phyloP scores from a whole-genome alignment of 352 stramenopile species.

The Phytophthora uliginosa region DNA sequence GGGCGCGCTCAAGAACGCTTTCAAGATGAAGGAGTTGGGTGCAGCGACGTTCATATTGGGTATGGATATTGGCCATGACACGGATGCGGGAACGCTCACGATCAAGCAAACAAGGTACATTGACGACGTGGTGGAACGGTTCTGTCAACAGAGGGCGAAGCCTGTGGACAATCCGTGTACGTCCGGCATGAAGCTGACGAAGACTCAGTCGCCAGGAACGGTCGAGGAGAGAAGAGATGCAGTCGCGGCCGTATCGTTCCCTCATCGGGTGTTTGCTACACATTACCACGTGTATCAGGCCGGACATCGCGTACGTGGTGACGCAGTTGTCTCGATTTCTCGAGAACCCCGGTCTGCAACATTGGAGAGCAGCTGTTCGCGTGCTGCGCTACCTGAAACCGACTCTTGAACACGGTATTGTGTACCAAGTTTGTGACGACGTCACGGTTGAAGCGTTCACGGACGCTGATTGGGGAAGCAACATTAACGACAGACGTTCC shows the following conservation, averaged over 20 bases:
- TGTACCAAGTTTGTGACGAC: too few species aligned
- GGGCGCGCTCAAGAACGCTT: slow-evolving; percentile 1
- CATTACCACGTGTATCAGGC: slow-evolving; percentile 3
- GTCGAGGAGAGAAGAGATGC: neutral
- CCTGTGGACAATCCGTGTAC: slow-evolving; percentile 2
- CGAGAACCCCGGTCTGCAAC: neutral
- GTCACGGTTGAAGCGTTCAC: too few species aligned
- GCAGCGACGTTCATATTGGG: slow-evolving; percentile 5
- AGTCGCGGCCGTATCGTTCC: slow-evolving; percentile 1
- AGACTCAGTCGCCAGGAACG: neutral
- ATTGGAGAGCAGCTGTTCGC: too few species aligned
- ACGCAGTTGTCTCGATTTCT: neutral
- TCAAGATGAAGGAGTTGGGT: slow-evolving; percentile 7
- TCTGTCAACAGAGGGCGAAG: neutral
- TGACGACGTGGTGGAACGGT: slow-evolving; percentile 5
- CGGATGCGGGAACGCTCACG: neutral
- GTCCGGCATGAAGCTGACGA: neutral
- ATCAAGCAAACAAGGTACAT: slow-evolving; percentile 6
- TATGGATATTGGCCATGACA: slow-evolving; percentile 7
- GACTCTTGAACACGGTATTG: too few species aligned
- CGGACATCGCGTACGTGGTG: neutral
- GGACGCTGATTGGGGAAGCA: too few species aligned
- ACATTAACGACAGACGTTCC: too few species aligned
- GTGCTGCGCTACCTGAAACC: too few species aligned
- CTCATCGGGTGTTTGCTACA: slow-evolving; percentile 3